phyloP scores from a whole-genome alignment of 495 filamentous ascomycete species.

The Penicillium canescens region DNA sequence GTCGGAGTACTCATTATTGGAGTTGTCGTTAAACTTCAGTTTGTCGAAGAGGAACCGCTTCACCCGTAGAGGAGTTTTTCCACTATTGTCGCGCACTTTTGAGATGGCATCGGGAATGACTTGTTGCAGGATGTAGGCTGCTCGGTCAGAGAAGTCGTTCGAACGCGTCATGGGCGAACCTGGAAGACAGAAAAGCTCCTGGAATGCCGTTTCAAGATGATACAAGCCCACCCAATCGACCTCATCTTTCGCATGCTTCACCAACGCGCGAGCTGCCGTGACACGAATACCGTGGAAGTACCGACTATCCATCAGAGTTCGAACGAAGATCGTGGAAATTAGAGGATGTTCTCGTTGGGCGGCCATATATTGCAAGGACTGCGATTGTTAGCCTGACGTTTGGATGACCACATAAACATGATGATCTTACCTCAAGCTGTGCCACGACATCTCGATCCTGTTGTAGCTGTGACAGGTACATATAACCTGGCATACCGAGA shows the following conservation, averaged over 20 bases:
- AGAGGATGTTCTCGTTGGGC: constrained; percentile 65
- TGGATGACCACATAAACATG: background rate
- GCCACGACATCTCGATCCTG: constrained; percentile 97
- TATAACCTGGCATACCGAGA: constrained; percentile 84
- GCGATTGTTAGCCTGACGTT: background rate
- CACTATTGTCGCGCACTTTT: constrained; percentile 70
- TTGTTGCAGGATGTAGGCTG: constrained; percentile 77
- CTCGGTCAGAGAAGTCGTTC: constrained; percentile 87
- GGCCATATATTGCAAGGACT: constrained; percentile 63
- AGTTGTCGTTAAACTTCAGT: constrained; percentile 90
- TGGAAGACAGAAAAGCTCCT: constrained; percentile 82
- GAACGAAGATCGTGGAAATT: constrained; percentile 79
- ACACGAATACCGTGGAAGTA: constrained; percentile 93
- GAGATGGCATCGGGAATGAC: constrained; percentile 79
- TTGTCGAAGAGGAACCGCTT: constrained; percentile 83
- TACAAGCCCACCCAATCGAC: constrained; percentile 76
- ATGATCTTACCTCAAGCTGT: constrained; percentile 68
- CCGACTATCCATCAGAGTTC: constrained; percentile 85
- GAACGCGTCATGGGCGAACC: constrained; percentile 72
- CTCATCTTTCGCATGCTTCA: constrained; percentile 68
- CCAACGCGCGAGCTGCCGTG: constrained; percentile 72
- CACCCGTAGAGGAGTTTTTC: constrained; percentile 71
- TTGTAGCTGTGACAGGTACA: constrained; percentile 96
- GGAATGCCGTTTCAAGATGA: constrained; percentile 82
- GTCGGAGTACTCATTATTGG: constrained; percentile 82